These are phyloP conservation scores for Penicillium digitatum DNA, from an alignment of 2,329 filamentous ascomycete species.

Conservation along the genomic window DNA sequence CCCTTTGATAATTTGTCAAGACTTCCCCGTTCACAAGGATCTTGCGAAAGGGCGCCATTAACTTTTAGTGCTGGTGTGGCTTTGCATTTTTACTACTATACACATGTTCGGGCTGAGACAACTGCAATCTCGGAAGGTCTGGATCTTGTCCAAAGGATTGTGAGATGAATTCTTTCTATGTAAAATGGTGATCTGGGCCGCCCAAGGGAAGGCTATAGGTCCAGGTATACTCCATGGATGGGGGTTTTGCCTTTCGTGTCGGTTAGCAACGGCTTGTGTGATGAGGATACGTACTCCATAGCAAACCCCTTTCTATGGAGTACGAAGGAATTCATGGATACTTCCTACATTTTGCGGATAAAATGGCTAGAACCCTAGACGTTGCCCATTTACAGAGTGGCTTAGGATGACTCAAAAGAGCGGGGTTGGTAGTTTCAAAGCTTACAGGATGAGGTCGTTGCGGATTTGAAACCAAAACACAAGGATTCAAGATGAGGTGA, in stretches of 20 bases:
- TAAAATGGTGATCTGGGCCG: background rate
- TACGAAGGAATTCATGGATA: too few species aligned
- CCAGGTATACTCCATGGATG: background rate
- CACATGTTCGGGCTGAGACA: background rate
- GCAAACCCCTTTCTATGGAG: too few species aligned
- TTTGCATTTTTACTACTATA: background rate
- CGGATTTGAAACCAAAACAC: background rate
- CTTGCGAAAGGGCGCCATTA: background rate
- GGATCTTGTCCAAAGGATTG: background rate
- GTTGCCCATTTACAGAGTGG: background rate
- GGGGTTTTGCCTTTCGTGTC: background rate
- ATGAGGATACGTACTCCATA: background rate
- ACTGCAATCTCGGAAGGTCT: background rate
- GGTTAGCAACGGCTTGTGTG: background rate
- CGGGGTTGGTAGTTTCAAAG: background rate
- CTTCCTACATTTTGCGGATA: too few species aligned
- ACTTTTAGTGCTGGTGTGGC: background rate
- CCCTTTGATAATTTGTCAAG: background rate
- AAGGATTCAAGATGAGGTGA: background rate
- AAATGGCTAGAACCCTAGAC: too few species aligned
- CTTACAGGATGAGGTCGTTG: background rate
- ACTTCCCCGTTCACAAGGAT: background rate
- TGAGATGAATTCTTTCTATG: background rate
- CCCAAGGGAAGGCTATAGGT: background rate
- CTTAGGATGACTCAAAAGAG: slow-evolving; percentile 7